A percentile compares a stretch with the other conserved stretches of the same genome.
These are phyloP conservation scores for Xylona heveae DNA, from an alignment of 495 filamentous ascomycete genomes.

Conservation along the genomic window DNA sequence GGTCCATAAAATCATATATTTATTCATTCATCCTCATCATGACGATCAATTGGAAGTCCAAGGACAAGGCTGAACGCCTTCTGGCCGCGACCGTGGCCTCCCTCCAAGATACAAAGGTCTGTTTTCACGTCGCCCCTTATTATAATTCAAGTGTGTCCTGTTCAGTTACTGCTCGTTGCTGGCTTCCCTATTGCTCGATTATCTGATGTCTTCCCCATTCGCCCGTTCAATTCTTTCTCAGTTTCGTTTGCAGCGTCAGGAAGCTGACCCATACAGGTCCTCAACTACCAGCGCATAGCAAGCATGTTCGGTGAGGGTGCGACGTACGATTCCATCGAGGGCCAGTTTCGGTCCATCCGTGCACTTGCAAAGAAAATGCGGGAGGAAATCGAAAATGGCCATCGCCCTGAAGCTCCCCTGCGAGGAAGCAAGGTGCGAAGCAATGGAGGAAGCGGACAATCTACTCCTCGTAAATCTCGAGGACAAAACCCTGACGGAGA, in stretches of 20 bases:
- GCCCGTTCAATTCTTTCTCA: neutral
- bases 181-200: neutral
- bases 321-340: conserved; percentile 21
- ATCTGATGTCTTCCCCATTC: neutral
- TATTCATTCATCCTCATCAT: no score
- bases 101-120: neutral
- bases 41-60: conserved; percentile 4
- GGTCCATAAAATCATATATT: no score
- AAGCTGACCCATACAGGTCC: conserved; percentile 2
- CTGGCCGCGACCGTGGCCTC: conserved; percentile 3
- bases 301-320: conserved; percentile 13
- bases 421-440: no score
- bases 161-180: neutral
- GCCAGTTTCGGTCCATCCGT: conserved; percentile 16
- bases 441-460: no score
- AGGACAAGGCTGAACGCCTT: conserved; percentile 1
- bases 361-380: conserved; percentile 12
- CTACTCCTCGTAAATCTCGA: no score
- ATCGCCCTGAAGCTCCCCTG: conserved; percentile 6
- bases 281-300: conserved; percentile 13
- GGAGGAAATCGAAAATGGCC: conserved; percentile 10
- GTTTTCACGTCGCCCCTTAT: neutral
- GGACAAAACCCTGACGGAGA: no score
- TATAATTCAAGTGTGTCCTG: neutral
- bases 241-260: neutral